Evolutionary conservation across 129 eudicot genomes (phyloP).

Genomic region (Flaveria ramosissima): DNA sequence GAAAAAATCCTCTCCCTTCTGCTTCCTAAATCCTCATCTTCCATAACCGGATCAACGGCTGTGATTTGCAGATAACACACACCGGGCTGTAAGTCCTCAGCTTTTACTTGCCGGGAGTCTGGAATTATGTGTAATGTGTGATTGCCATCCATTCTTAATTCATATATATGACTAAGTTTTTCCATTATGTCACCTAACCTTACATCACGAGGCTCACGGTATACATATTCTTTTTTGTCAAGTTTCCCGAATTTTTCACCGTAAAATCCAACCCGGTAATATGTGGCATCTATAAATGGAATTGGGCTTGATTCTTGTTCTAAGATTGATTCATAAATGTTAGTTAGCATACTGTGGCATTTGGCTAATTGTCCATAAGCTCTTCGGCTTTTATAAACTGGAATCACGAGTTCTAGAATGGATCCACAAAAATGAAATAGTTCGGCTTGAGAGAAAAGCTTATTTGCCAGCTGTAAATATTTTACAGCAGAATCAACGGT

Average conservation of each 20-base stretch:
- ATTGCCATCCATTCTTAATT: conserved; percentile 81
- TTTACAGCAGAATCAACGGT: conserved; percentile 98
- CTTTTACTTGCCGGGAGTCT: conserved; percentile 92
- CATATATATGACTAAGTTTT: conserved; percentile 90
- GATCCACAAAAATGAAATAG: conserved; percentile 86
- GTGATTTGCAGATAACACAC: conserved; percentile 91
- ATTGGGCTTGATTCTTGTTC: conserved; percentile 99
- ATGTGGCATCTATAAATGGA: conserved; percentile 94
- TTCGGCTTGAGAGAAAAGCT: conserved; percentile 98
- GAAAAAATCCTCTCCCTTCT: conserved; percentile 93
- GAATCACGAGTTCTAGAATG: conserved; percentile 91
- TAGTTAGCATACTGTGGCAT: conserved; percentile 93
- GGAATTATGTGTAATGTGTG: conserved; percentile 86
- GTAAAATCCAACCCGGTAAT: conserved; percentile 93
- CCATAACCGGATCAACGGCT: conserved; percentile 99
- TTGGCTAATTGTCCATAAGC: conserved; percentile 89
- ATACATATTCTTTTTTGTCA: conserved; percentile 79
- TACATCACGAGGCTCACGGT: conserved; percentile 95
- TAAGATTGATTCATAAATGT: conserved; percentile 90
- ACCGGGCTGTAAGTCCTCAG: conserved; percentile 85
- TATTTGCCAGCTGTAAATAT: conserved; percentile 93
- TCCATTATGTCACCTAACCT: conserved; percentile 98
- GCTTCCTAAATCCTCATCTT: conserved; percentile 96
- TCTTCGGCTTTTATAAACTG: conserved; percentile 87
- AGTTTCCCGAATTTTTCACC: conserved; percentile 94